phyloP scores from a whole-genome alignment of 306 rosid species.

The Quercus parvula region DNA sequence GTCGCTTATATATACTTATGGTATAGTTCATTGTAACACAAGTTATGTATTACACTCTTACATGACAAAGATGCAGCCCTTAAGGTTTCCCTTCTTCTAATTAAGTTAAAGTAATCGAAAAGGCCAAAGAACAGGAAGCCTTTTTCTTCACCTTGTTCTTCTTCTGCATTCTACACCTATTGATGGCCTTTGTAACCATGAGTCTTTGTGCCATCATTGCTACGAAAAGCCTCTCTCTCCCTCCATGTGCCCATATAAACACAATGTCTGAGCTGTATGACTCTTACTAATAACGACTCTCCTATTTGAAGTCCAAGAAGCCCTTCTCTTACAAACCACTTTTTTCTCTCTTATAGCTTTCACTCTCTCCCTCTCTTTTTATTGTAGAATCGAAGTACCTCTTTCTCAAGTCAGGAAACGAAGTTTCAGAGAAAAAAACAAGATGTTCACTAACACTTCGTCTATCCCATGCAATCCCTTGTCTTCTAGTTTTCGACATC shows the following conservation, averaged over 20 bases:
- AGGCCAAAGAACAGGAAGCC: slow-evolving; percentile 14
- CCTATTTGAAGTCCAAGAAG: slow-evolving; percentile 36
- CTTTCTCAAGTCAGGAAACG: background rate
- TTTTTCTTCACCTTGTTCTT: slow-evolving; percentile 8
- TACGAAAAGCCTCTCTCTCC: slow-evolving; percentile 38
- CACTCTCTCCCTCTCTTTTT: background rate
- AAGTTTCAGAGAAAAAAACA: slow-evolving; percentile 1
- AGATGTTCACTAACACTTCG: slow-evolving; percentile 49
- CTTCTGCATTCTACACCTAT: slow-evolving; percentile 43
- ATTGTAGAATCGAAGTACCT: background rate
- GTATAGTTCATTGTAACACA: no score
- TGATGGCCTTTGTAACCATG: slow-evolving; percentile 70
- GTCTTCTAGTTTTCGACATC: slow-evolving; percentile 18
- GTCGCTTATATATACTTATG: accelerated
- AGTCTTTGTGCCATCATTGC: slow-evolving; percentile 70
- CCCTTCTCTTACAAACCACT: slow-evolving; percentile 23
- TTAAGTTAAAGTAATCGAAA: slow-evolving; percentile 4
- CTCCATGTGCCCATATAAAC: slow-evolving; percentile 28
- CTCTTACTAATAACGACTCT: background rate
- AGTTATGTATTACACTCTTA: no score
- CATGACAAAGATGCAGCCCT: no score
- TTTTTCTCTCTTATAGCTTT: background rate
- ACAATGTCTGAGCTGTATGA: slow-evolving; percentile 40
- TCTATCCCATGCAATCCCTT: slow-evolving; percentile 19
- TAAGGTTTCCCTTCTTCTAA: no score